Evolutionary conservation across 2,329 filamentous ascomycete species (phyloP).

Genomic region (Atkinsonella texensis): DNA sequence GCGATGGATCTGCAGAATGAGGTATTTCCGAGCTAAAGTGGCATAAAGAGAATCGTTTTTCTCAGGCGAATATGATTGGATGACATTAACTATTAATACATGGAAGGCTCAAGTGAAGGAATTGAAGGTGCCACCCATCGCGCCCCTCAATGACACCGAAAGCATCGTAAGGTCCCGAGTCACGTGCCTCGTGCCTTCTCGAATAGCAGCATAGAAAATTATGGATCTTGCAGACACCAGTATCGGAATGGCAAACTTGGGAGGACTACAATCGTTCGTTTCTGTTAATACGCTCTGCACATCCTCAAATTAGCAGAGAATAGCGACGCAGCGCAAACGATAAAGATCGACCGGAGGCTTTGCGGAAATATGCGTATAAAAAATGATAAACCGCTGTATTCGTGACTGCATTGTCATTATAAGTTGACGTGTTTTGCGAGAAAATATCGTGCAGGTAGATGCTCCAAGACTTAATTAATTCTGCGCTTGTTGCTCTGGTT

Average conservation of each 20-base stretch:
- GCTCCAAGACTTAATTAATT: neutral
- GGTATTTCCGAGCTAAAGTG: neutral
- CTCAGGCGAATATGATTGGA: slow-evolving; percentile 8
- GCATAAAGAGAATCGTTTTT: neutral
- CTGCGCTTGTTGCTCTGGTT: slow-evolving; percentile 11
- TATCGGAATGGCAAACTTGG: slow-evolving; percentile 3
- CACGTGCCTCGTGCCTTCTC: slow-evolving; percentile 11
- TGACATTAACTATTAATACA: slow-evolving; percentile 9
- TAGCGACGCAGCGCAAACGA: neutral
- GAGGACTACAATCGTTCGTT: neutral
- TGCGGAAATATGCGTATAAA: neutral
- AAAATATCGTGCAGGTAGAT: slow-evolving; percentile 1
- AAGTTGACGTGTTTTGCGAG: neutral
- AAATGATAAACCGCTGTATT: neutral
- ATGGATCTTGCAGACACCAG: slow-evolving; percentile 9
- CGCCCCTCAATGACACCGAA: slow-evolving; percentile 12
- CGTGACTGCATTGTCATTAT: neutral
- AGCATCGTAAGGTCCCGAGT: slow-evolving; percentile 9
- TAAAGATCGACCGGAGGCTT: neutral
- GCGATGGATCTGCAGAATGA: neutral
- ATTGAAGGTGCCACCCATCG: slow-evolving; percentile 13
- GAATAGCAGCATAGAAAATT: slow-evolving; percentile 6
- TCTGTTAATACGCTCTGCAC: neutral
- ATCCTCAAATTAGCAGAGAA: neutral
- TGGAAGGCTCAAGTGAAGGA: slow-evolving; percentile 13